phyloP scores from a whole-genome alignment of 2,329 filamentous ascomycete genomes.

The Aureobasidium sp. region DNA sequence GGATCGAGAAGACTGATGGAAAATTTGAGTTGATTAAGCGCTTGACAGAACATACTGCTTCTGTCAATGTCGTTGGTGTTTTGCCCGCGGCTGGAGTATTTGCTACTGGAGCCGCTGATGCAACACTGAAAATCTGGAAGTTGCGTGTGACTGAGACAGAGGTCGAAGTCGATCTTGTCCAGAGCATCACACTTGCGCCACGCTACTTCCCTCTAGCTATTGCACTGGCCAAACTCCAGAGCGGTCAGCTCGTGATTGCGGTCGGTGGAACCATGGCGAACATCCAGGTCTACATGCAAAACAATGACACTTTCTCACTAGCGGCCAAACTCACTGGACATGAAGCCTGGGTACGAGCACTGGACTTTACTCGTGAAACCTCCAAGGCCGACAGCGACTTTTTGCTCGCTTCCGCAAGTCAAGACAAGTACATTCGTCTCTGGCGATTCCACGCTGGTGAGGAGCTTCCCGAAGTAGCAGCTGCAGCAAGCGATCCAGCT shows the following conservation, averaged over 20 bases:
- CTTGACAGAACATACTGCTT: slow-evolving; percentile 60
- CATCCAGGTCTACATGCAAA: slow-evolving; percentile 71
- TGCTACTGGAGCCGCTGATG: slow-evolving; percentile 57
- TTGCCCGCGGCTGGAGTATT: slow-evolving; percentile 43
- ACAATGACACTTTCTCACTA: slow-evolving; percentile 54
- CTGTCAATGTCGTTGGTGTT: slow-evolving; percentile 60
- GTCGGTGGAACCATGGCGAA: slow-evolving; percentile 75
- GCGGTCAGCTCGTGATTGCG: slow-evolving; percentile 54
- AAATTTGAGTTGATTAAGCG: slow-evolving; percentile 41
- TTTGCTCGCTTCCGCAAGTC: slow-evolving; percentile 84
- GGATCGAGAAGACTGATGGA: slow-evolving; percentile 34
- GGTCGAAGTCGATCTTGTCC: slow-evolving; percentile 45
- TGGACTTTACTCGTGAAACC: slow-evolving; percentile 67
- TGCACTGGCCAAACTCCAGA: slow-evolving; percentile 55
- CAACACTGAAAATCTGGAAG: slow-evolving; percentile 60
- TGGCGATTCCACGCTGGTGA: slow-evolving; percentile 77
- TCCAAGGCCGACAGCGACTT: slow-evolving; percentile 55
- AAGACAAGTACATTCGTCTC: slow-evolving; percentile 93
- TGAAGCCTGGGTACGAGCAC: slow-evolving; percentile 87
- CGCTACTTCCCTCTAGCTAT: slow-evolving; percentile 77
- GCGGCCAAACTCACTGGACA: slow-evolving; percentile 79
- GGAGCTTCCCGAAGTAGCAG: slow-evolving; percentile 53
- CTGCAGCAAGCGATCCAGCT: slow-evolving; percentile 49
- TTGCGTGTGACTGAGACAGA: slow-evolving; percentile 32
- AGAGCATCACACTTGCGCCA: slow-evolving; percentile 66